Percentiles rank a stretch among this genome's conserved stretches.
Conservation (phyloP, 2,329 filamentous ascomycete genomes). For the Rhytidhysteron rufulum region DNA sequence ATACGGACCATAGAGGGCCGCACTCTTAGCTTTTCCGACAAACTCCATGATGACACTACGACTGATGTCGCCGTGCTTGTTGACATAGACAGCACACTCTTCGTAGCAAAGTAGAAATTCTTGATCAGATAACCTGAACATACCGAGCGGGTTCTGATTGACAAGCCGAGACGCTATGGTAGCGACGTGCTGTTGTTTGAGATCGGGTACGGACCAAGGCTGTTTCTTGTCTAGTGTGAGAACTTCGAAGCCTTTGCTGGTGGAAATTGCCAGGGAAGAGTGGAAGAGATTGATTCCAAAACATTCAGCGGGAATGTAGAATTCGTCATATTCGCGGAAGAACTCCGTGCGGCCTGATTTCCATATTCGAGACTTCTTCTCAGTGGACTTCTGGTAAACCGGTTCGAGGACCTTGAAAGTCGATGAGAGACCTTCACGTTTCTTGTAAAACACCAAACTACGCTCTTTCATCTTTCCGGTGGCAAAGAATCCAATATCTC, state of each 20-base stretch:
- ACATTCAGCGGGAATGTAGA: slow-evolving; percentile 95
- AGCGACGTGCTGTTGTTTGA: slow-evolving; percentile 71
- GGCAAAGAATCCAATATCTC: slow-evolving; percentile 95
- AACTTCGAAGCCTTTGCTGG: slow-evolving; percentile 89
- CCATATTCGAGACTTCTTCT: slow-evolving; percentile 71
- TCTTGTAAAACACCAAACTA: slow-evolving; percentile 93
- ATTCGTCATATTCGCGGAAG: slow-evolving; percentile 97
- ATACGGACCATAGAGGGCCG: slow-evolving; percentile 88
- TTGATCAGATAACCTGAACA: slow-evolving; percentile 82
- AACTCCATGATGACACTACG: slow-evolving; percentile 97
- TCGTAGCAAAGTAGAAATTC: slow-evolving; percentile 91
- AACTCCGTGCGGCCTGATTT: slow-evolving; percentile 79
- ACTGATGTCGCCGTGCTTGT: slow-evolving; percentile 95
- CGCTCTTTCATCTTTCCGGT: slow-evolving; percentile 97
- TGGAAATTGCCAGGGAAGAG: slow-evolving; percentile 86
- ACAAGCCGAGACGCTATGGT: slow-evolving; percentile 82
- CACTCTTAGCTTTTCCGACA: slow-evolving; percentile 84
- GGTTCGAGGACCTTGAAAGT: slow-evolving; percentile 96
- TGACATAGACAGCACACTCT: slow-evolving; percentile 95
- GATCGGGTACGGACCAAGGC: slow-evolving; percentile 87
- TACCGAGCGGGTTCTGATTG: slow-evolving; percentile 81
- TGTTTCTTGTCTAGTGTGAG: slow-evolving; percentile 97
- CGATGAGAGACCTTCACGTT: slow-evolving; percentile 84
- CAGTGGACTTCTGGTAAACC: slow-evolving; percentile 85
- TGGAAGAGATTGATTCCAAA: slow-evolving; percentile 96